Evolutionary conservation across 2,329 filamentous ascomycete species (phyloP), one percentile per base, ranked within the genome.

Genomic region (Emydomyces testavorans): DNA sequence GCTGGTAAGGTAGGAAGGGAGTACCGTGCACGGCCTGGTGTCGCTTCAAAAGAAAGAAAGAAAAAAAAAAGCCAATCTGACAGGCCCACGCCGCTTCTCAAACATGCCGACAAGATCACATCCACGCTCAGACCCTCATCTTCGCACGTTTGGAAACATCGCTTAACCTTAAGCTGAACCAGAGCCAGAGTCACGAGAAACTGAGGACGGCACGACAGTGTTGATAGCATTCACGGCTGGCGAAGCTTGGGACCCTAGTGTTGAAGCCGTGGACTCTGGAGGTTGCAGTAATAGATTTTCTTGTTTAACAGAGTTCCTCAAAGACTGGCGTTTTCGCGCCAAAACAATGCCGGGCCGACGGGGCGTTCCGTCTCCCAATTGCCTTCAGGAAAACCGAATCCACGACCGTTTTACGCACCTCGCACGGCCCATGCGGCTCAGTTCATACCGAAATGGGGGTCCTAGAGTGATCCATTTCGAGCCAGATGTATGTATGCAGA

Each of bases 361-460:
- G 31, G 26, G 31, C 20, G n/a, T 32, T 34, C 26, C 6, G n/a
- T 21, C 21, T 21, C n/a, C n/a, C n/a, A n/a, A n/a, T 11, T 38
- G 16, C 15, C 6, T 38, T 21, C 16, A n/a, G n/a, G n/a, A n/a
- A n/a, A n/a, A n/a, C 15, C 18, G 41, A 44, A 35, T 35, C 29
- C n/a, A 29, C 6, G 21, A 21, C 16, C 26, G 28, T 44, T n/a
- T 16, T 18, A 34, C 16, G 21, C 29, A 44, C 29, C 18, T 26
- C 41, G 24, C 43, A 29, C 32, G 32, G 43, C 34, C 43, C 34
- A 46, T 16, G 43, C 21, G 34, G 34, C 24, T 46, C 43, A 34
- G 43, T 37, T 37, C 43, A 38, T 46, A 24, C 43, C 43, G 43
- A 46, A 29, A 23, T 31, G 20, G 29, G 34, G 32, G 4, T 34